Conservation (phyloP, 2,329 filamentous ascomycete genomes). For the Orbilia quercus region DNA sequence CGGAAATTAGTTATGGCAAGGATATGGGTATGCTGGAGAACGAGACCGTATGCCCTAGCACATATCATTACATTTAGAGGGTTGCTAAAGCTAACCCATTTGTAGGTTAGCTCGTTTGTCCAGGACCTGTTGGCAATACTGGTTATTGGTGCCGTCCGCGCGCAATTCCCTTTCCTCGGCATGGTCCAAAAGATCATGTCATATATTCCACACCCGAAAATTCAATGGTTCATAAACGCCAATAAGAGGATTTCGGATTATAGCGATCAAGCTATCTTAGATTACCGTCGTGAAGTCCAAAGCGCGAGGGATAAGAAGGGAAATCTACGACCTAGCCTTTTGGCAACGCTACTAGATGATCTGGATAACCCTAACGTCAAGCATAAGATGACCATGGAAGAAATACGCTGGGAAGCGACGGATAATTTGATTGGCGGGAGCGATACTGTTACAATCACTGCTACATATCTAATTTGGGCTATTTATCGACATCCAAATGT, state of each 20-base stretch:
- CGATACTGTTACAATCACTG: slow-evolving; percentile 14
- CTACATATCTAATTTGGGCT: slow-evolving; percentile 32
- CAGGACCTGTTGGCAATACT: slow-evolving; percentile 3
- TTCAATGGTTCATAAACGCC: slow-evolving; percentile 16
- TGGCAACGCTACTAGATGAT: slow-evolving; percentile 8
- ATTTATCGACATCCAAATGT: slow-evolving; percentile 1
- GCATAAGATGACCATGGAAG: slow-evolving; percentile 14
- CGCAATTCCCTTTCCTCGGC: slow-evolving; percentile 8
- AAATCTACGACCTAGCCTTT: slow-evolving; percentile 4
- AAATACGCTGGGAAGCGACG: slow-evolving; percentile 10
- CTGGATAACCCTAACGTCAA: slow-evolving; percentile 14
- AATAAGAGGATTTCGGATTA: slow-evolving; percentile 3
- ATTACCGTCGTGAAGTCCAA: slow-evolving; percentile 1
- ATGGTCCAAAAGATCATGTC: neutral
- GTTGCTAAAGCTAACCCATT: neutral
- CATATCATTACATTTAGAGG: neutral
- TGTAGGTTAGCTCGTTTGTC: slow-evolving; percentile 12
- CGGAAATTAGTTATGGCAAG: slow-evolving; percentile 22
- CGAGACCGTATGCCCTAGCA: slow-evolving; percentile 16
- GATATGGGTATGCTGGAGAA: slow-evolving; percentile 34
- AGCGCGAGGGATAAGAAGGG: slow-evolving; percentile 2
- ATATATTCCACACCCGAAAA: slow-evolving; percentile 24
- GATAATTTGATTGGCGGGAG: slow-evolving; percentile 11
- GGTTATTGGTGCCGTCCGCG: slow-evolving; percentile 12
- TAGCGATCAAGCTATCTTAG: neutral